Evolutionary conservation across 2,329 filamentous ascomycete genomes (phyloP).

Genomic region (Xylaria sp.): DNA sequence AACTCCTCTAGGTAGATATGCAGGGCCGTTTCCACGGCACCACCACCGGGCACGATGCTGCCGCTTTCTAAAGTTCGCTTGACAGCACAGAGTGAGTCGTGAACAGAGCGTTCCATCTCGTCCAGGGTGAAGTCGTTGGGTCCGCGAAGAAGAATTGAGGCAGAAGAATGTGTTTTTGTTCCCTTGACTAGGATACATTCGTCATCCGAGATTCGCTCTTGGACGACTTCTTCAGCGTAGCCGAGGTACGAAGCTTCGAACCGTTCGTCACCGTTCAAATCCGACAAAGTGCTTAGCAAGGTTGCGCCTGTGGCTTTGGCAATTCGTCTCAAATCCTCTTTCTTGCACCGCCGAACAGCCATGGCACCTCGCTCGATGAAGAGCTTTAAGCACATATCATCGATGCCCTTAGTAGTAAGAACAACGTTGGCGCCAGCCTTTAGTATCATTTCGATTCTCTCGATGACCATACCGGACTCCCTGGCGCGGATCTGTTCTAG

Average conservation of each 20-base stretch:
- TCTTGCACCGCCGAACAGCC: slow-evolving; percentile 96
- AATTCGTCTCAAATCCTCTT: slow-evolving; percentile 96
- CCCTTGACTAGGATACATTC: slow-evolving; percentile 98
- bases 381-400: slow-evolving; percentile 92
- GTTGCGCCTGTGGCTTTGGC: slow-evolving; percentile 96
- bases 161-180: slow-evolving; percentile 91
- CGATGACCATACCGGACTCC: slow-evolving; percentile 91
- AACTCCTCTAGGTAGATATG: slow-evolving; percentile 99
- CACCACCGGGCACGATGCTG: slow-evolving; percentile 94
- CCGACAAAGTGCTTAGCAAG: slow-evolving; percentile 90
- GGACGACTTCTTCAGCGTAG: slow-evolving; percentile 93
- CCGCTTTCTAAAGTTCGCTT: slow-evolving; percentile 98
- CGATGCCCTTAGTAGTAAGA: slow-evolving; percentile 97
- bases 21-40: slow-evolving; percentile 96
- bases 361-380: slow-evolving; percentile 96
- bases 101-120: slow-evolving; percentile 98
- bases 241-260: slow-evolving; percentile 93
- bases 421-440: slow-evolving; percentile 97
- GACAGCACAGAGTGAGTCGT: slow-evolving; percentile 95
- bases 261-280: slow-evolving; percentile 96
- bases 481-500: slow-evolving; percentile 95
- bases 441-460: slow-evolving; percentile 95
- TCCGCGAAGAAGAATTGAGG: slow-evolving; percentile 94
- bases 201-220: slow-evolving; percentile 98
- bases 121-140: slow-evolving; percentile 96